Evolutionary conservation across 495 filamentous ascomycete genomes (phyloP).

Genomic region (Rhizodiscina lignyota): DNA sequence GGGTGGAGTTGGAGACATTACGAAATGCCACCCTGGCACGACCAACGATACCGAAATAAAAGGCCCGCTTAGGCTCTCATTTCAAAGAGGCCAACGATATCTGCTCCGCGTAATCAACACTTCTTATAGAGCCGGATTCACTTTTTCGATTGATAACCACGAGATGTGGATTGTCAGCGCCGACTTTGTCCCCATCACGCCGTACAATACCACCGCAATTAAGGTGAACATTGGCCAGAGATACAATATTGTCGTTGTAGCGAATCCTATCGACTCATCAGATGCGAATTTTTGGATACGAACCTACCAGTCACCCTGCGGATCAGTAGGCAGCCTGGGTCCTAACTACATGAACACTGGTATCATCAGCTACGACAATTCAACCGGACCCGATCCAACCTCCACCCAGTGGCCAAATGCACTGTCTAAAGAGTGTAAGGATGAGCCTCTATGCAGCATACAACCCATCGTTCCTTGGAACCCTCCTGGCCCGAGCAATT

Average conservation of each 20-base stretch:
- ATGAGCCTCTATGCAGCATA: too few species aligned
- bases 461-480: too few species aligned
- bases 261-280: not conserved
- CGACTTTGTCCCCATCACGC: slow-evolving; percentile 28
- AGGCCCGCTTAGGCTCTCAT: too few species aligned
- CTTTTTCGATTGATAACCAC: slow-evolving; percentile 29
- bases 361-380: too few species aligned
- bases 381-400: too few species aligned
- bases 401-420: too few species aligned
- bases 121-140: not conserved
- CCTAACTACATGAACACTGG: too few species aligned
- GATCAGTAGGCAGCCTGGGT: too few species aligned
- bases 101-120: slow-evolving; percentile 32
- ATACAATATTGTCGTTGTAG: slow-evolving; percentile 23
- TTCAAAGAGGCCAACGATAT: slow-evolving; percentile 30
- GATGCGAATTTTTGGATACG: not conserved
- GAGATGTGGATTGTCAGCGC: slow-evolving; percentile 30
- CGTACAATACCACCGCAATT: slow-evolving; percentile 22
- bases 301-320: too few species aligned
- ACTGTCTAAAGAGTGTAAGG: too few species aligned
- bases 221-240: slow-evolving; percentile 25
- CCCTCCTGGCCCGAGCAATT: too few species aligned
- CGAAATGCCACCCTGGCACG: not conserved
- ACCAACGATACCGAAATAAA: not conserved
- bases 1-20: too few species aligned